Evolutionary conservation across 495 filamentous ascomycete genomes (phyloP).

Genomic region (Haplographium delicatum): DNA sequence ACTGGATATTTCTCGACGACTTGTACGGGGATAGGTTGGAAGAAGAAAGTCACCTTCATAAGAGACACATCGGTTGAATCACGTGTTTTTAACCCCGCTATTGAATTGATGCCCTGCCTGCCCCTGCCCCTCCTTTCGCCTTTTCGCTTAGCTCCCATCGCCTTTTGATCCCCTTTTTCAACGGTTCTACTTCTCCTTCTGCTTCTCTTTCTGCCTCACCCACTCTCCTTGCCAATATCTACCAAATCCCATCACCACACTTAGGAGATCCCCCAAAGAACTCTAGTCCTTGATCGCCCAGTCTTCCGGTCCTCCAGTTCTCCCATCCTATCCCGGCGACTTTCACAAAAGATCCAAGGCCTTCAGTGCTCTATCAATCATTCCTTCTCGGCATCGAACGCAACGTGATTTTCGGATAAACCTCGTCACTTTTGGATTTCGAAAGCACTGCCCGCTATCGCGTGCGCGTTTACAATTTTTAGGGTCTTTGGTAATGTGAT

Average conservation of each 20-base stretch:
- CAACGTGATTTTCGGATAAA: neutral
- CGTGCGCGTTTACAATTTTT: conserved; percentile 1
- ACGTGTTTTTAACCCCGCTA: too few relatives aligned
- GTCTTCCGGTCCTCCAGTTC: too few relatives aligned
- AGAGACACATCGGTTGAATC: neutral
- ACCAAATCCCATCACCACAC: neutral
- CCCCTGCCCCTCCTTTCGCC: neutral
- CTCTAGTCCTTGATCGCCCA: too few relatives aligned
- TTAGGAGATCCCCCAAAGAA: neutral
- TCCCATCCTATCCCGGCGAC: neutral
- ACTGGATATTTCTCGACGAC: neutral
- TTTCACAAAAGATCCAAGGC: neutral
- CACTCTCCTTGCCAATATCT: neutral
- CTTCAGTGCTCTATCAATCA: neutral
- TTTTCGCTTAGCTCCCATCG: neutral
- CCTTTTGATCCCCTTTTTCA: neutral
- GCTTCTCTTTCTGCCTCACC: neutral
- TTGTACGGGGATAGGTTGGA: neutral
- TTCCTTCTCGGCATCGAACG: neutral
- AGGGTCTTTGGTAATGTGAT: neutral
- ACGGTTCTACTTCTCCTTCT: neutral
- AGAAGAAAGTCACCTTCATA: neutral
- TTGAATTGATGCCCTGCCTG: neutral
- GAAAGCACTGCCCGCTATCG: neutral
- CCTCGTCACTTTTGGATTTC: neutral